phyloP scores from a whole-genome alignment of 139 green algal genomes.

The Ostreobium quekettii region DNA sequence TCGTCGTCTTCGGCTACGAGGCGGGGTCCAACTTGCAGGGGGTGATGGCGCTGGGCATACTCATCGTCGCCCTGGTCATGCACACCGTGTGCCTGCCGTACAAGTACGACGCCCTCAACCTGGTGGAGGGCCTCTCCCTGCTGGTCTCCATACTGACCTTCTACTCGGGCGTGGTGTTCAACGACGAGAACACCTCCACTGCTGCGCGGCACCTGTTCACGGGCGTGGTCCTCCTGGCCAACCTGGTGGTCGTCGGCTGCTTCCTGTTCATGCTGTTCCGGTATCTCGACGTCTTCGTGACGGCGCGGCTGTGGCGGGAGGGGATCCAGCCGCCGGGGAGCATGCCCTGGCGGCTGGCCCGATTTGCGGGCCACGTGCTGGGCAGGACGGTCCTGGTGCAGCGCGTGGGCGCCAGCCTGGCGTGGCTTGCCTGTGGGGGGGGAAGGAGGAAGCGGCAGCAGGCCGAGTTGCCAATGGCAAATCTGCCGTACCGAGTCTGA shows the following conservation, averaged over 20 bases:
- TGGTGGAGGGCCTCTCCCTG: slow-evolving; percentile 6
- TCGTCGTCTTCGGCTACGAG: slow-evolving; percentile 1
- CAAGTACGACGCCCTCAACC: slow-evolving; percentile 5
- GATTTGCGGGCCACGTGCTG: no score
- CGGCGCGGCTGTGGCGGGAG: neutral
- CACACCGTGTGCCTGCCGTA: neutral
- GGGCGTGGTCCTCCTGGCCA: neutral
- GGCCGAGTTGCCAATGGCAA: no score
- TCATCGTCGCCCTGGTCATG: neutral
- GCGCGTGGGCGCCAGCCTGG: no score
- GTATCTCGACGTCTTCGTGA: neutral
- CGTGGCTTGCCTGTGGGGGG: no score
- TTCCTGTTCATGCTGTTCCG: neutral
- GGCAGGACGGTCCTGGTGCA: no score
- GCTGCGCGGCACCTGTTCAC: neutral
- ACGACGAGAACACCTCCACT: slow-evolving; percentile 11
- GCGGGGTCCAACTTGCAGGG: slow-evolving; percentile 7
- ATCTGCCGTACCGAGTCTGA: no score
- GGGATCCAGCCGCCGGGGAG: no score
- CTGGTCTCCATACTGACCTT: slow-evolving; percentile 15
- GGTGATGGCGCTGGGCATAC: slow-evolving; percentile 1
- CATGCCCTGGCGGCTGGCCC: no score
- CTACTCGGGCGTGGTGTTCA: slow-evolving; percentile 18
- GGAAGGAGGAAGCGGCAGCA: no score
- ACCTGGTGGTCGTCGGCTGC: neutral